Base-by-base conservation (phyloP, 768 basidiomycete genomes). In the Mycena chlorophos region DNA sequence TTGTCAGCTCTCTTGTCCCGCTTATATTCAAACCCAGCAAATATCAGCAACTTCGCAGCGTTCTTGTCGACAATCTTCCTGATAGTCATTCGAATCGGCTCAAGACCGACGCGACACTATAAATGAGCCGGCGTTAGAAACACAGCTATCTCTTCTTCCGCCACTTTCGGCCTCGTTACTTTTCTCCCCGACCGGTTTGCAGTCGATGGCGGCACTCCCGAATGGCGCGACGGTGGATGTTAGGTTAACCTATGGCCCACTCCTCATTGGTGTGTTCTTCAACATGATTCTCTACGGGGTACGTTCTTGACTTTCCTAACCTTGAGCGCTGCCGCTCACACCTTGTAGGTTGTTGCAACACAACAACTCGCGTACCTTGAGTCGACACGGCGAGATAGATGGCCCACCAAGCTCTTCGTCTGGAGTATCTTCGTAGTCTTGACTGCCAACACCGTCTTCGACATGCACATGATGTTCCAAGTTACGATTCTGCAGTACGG, bases 271-370 rank as follows among this genome's bases (percentile, higher is more conserved):
- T 1, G 22, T 55, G 1, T 55, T 39, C 27, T 55, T 55, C 54
- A 55, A 55, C 27, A 28, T 49, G 47, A 55, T 55, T 27, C 38
- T 55, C 26, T 55, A 31, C 27, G 54, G 54, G 6, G 54, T 49
- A 19, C 13, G 54, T 27, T 17, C 14, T 12, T 29, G 26, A 12
- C 3, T 19, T 28, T 23, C 1, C 47, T 22, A 5, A 16, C 28
- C 20, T 28, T 16, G n/a, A 10, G 5, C 20, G 20, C 5, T 19
- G 25, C 17, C 39, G 38, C 14, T 10, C 3, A 31, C 20, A 17
- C 22, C 5, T 2, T 26, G 3, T 19, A n/a, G 14, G 20, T 37
- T 4, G 6, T 4, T 1, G 4, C 12, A 4, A 14, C 27, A n/a
- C n/a, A 55, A 40, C 47, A 49, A 42, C 19, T 55, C 26, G 31